phyloP scores from a whole-genome alignment of 352 stramenopile species.

The Globisporangium paroecandrum region DNA sequence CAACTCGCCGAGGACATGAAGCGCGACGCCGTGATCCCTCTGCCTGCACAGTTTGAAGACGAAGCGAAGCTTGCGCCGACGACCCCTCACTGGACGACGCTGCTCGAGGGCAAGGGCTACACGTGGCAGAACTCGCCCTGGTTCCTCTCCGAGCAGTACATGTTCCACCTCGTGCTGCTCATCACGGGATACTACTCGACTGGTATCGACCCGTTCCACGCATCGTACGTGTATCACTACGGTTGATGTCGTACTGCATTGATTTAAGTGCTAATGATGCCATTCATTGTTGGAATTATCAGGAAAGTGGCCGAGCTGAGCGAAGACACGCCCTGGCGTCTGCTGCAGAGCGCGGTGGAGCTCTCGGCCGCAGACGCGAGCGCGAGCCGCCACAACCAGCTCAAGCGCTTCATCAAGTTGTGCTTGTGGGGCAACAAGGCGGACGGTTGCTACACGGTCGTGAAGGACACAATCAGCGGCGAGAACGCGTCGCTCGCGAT shows the following conservation, averaged over 20 bases:
- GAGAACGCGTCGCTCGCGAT: slow-evolving; percentile 44
- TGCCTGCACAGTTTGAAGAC: slow-evolving; percentile 34
- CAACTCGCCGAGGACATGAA: slow-evolving; percentile 46
- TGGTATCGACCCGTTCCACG: slow-evolving; percentile 62
- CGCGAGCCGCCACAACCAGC: slow-evolving; percentile 42
- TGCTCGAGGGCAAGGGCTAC: slow-evolving; percentile 41
- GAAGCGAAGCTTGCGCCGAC: slow-evolving; percentile 32
- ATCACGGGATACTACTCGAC: slow-evolving; percentile 61
- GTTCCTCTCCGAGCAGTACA: slow-evolving; percentile 75
- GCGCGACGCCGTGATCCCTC: slow-evolving; percentile 37
- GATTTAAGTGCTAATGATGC: background rate
- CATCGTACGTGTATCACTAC: slow-evolving; percentile 24
- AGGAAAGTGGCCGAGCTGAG: slow-evolving; percentile 58
- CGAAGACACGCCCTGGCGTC: slow-evolving; percentile 47
- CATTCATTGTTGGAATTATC: background rate
- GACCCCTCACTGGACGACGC: slow-evolving; percentile 39
- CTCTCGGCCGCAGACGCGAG: slow-evolving; percentile 25
- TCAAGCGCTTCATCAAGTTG: slow-evolving; percentile 75
- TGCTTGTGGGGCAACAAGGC: slow-evolving; percentile 80
- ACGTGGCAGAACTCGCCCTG: slow-evolving; percentile 70
- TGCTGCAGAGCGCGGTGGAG: slow-evolving; percentile 56
- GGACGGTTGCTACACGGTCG: slow-evolving; percentile 69
- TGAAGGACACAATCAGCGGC: slow-evolving; percentile 68
- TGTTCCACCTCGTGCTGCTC: slow-evolving; percentile 67
- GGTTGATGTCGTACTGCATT: background rate